Evolutionary conservation across 1,284 basidiomycete genomes (phyloP), one percentile per base, ranked within the genome.

Genomic region (Cutaneotrichosporon spelunceum): DNA sequence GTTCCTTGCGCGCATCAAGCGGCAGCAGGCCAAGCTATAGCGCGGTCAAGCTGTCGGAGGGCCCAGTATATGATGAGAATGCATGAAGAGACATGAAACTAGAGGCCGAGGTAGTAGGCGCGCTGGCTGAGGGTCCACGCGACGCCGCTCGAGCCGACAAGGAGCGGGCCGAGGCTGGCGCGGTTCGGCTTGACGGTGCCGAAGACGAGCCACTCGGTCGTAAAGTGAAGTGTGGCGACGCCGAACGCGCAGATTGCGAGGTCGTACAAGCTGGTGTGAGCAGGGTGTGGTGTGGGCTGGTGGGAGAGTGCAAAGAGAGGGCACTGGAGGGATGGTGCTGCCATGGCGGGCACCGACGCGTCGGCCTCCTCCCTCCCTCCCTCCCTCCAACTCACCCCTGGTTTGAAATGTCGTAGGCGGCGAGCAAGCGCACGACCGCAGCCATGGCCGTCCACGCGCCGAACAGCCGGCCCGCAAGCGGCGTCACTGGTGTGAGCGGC

Each of bases 221-320:
- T 83, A 75, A 96, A 97, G 81, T 99, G 95, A 13, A 83, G 85
- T 67, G 94, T 89, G 0, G 93, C 94, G 69, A 97, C 86, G 64
- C 91, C 84, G 79, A 94, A 98, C 36, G 90, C 89, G 74, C 89
- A 83, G 65, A 95, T 80, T 19, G 91, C 85, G 77, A 98, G 87
- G 76, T 95, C 87, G 80, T 97, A 99, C 26, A 92, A 79, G n/a
- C 93, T 95, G 69, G 39, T 34, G 56, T 58, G n/a, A 56, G 57
- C 26, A n/a, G 53, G 3, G 50, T 27, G 16, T 19, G 48, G 27
- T 2, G 4, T 33, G 8, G 30, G 30, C 8, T 33, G 2, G 8
- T 33, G 8, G 4, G 30, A 33, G 30, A 7, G 30, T 9, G 30
- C 8, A 11, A 9, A 9, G 30, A 33, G 30, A 9, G 30, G 8